A percentile compares a stretch with the other conserved stretches of the same genome.
phyloP scores from a whole-genome alignment of 768 basidiomycete species.

The Auricularia sp. region DNA sequence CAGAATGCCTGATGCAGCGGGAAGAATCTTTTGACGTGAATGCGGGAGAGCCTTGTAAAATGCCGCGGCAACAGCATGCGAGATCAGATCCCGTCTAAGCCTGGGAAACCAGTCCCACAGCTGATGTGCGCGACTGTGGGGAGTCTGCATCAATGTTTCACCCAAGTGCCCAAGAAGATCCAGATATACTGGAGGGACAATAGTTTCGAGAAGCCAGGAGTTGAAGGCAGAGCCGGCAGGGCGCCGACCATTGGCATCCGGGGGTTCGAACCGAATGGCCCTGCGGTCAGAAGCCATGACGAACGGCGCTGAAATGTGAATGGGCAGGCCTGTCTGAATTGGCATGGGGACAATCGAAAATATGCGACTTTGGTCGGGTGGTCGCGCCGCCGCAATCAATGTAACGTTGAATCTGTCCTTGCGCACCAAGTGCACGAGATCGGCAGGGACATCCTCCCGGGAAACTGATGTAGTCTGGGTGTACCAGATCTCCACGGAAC shows the following conservation, averaged over 20 bases:
- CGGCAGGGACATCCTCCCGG: not conserved
- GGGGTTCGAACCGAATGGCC: slow-evolving; percentile 2
- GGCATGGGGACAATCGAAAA: not conserved
- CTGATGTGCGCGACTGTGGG: not conserved
- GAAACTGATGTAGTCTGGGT: not conserved
- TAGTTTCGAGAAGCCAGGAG: slow-evolving; percentile 1
- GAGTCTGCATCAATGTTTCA: not conserved
- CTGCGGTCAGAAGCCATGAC: not conserved
- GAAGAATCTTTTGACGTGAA: not conserved
- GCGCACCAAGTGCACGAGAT: not conserved
- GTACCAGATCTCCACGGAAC: not conserved
- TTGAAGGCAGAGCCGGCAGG: slow-evolving; percentile 2
- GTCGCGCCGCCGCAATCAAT: not conserved
- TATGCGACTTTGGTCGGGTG: not conserved
- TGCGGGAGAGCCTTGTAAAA: not conserved
- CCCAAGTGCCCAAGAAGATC: not conserved
- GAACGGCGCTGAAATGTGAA: not conserved
- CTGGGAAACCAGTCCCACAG: not conserved
- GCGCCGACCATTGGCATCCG: not conserved
- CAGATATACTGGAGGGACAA: slow-evolving; percentile 1
- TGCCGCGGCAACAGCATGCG: not conserved
- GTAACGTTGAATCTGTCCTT: not conserved
- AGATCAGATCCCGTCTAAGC: not conserved
- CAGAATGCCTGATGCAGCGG: not conserved
- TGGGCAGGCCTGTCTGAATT: not conserved